A percentile compares a stretch with the other conserved stretches of the same genome.
Conservation (phyloP, 1,284 basidiomycete species). For the Ceratobasidium papillatum region DNA sequence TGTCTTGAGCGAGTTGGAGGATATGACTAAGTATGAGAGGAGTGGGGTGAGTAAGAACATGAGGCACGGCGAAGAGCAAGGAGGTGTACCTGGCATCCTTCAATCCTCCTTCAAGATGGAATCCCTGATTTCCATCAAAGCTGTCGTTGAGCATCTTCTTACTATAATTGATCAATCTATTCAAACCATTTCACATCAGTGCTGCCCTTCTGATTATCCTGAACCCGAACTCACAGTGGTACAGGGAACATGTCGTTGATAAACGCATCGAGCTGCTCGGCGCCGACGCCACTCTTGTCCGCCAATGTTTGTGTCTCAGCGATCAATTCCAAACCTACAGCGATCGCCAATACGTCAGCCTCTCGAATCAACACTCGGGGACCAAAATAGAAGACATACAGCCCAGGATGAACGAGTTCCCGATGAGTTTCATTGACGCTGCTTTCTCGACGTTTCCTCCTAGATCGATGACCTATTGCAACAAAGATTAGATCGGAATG, state of each 20-base stretch:
- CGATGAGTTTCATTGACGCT: constrained; percentile 81
- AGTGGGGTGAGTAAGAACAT: background rate
- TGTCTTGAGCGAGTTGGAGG: constrained; percentile 65
- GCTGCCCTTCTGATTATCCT: constrained; percentile 45
- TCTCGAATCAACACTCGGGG: background rate
- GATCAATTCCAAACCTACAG: constrained; percentile 71
- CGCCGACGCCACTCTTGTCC: constrained; percentile 83
- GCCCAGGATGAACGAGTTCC: constrained; percentile 74
- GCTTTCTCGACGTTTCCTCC: constrained; percentile 83
- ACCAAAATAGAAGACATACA: constrained; percentile 45
- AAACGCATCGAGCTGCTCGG: constrained; percentile 59
- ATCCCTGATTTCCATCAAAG: constrained; percentile 82
- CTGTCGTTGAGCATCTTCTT: constrained; percentile 73
- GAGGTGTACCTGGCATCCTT: constrained; percentile 71
- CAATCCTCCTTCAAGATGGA: constrained; percentile 88
- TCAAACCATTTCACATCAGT: constrained; percentile 26
- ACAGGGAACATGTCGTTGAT: constrained; percentile 72
- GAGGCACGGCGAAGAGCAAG: background rate
- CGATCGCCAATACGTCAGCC: background rate
- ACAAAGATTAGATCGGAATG: background rate
- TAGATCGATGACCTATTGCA: constrained; percentile 63
- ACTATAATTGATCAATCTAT: constrained; percentile 66
- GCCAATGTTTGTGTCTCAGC: constrained; percentile 84
- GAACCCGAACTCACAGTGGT: constrained; percentile 57
- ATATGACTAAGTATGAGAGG: constrained; percentile 60